phyloP scores from a whole-genome alignment of 441 rosid species.

The Gossypium schwendimanii region DNA sequence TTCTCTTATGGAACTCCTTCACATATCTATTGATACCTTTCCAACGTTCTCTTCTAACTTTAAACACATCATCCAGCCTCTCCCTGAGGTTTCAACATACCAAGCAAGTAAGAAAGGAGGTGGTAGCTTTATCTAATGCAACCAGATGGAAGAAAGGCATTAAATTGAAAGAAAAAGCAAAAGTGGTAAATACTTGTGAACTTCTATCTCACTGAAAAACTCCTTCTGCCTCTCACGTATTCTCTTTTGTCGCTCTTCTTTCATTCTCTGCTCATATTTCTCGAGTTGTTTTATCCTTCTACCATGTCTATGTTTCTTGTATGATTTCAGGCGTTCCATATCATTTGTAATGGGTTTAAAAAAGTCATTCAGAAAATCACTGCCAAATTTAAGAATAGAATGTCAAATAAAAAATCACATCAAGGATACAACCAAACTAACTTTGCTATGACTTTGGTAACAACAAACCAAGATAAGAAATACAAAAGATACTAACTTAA shows the following conservation, averaged over 20 bases:
- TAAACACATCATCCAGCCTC: constrained; percentile 74
- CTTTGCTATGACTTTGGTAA: constrained; percentile 2
- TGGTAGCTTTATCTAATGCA: constrained; percentile 2
- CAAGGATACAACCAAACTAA: constrained; percentile 6
- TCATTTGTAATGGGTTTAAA: constrained; percentile 72
- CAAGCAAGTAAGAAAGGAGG: constrained; percentile 18
- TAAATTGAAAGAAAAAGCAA: background rate
- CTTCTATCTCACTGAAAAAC: constrained; percentile 87
- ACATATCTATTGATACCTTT: constrained; percentile 80
- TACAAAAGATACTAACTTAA: constrained; percentile 11
- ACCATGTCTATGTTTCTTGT: constrained; percentile 85
- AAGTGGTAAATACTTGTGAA: constrained; percentile 58
- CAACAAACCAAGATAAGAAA: background rate
- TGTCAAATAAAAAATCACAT: constrained; percentile 9
- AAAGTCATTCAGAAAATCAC: constrained; percentile 70
- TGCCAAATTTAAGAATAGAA: constrained; percentile 26
- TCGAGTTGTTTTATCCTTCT: constrained; percentile 88
- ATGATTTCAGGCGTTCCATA: constrained; percentile 68
- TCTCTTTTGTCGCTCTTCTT: constrained; percentile 92
- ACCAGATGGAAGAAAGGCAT: constrained; percentile 5
- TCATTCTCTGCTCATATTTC: constrained; percentile 81
- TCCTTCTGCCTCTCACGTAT: constrained; percentile 97
- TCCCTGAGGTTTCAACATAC: constrained; percentile 50
- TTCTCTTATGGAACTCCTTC: constrained; percentile 86
- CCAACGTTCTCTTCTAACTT: constrained; percentile 83